Base-by-base conservation (phyloP, 345 rosid genomes). In the Lenwebbia sp. region DNA sequence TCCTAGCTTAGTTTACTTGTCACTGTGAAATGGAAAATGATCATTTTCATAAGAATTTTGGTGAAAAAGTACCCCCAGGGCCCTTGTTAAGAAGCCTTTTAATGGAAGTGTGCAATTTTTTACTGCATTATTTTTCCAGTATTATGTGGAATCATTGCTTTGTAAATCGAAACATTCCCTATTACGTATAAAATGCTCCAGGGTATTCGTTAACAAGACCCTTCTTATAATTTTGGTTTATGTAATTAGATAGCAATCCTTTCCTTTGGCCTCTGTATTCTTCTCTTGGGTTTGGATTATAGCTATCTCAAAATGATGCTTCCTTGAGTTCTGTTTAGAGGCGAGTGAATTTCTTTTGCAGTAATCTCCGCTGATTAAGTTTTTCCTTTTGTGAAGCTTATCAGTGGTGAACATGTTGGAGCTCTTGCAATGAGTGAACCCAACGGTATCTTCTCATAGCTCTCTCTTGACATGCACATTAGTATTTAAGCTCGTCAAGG, bases 341-440 rank as follows among this genome's bases (percentile, higher is more conserved):
- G 44, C 30, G 15, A 52, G 55, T 3, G 47, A 44, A 54, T 54
- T 37, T 85, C n/a, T 33, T 26, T 7, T 26, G 15, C 30, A 28
- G 82, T 85, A 0, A 54, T 58, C 51, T 86, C 15, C 5, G n/a
- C 88, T 86, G 52, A 90, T 56, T 55, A 44, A 28, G 84, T 78
- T 40, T 76, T 85, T 88, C 28, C 86, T 91, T 53, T 87, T 88
- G 86, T 90, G 90, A 91, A 97, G 99, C 99, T 96, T 84, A 95
- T 97, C 90, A 95, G 96, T 50, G 99, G 99, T 86, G 99, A 97
- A 92, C 96, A 96, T 87, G 89, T 96, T 25, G 99, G 99, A 88
- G 99, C 98, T 87, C 98, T 97, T 88, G 98, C 99, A 22, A 97
- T 96, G 98, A 97, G 98, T 88, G 99, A 97, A 88, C 99, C 99